Conservation (phyloP, 805 yeast species). For the Sugiyamaella americana region DNA sequence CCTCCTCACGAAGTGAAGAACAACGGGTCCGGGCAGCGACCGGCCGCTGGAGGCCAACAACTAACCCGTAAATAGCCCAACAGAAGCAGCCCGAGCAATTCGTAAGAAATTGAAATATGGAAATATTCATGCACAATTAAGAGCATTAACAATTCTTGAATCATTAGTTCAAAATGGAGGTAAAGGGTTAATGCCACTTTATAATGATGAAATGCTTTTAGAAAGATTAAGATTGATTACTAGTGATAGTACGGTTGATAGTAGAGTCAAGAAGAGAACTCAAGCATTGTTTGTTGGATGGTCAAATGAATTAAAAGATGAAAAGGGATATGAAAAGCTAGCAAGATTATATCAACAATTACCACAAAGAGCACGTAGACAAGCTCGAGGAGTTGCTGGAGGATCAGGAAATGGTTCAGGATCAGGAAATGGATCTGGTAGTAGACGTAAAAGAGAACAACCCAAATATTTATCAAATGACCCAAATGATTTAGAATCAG, state of each 20-base stretch:
- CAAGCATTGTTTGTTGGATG: slow-evolving; percentile 56
- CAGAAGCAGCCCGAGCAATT: slow-evolving; percentile 86
- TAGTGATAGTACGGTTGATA: slow-evolving; percentile 37
- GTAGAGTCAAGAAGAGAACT: slow-evolving; percentile 43
- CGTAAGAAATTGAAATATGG: slow-evolving; percentile 89
- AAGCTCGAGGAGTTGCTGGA: slow-evolving; percentile 18
- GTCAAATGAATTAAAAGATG: slow-evolving; percentile 51
- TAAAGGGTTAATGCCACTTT: slow-evolving; percentile 39
- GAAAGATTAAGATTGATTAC: slow-evolving; percentile 55
- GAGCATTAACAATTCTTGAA: slow-evolving; percentile 60
- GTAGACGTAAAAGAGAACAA: not conserved
- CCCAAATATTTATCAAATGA: slow-evolving; percentile 23
- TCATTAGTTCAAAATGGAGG: slow-evolving; percentile 54
- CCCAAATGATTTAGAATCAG: slow-evolving; percentile 16
- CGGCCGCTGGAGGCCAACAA: too few relatives aligned
- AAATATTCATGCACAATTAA: slow-evolving; percentile 50
- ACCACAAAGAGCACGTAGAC: slow-evolving; percentile 33
- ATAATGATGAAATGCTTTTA: slow-evolving; percentile 60
- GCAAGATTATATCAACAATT: slow-evolving; percentile 41
- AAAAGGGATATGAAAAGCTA: slow-evolving; percentile 44
- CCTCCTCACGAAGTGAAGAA: not conserved
- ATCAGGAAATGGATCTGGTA: too few relatives aligned
- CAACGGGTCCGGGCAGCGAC: too few relatives aligned
- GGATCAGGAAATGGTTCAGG: too few relatives aligned
- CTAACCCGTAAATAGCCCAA: slow-evolving; percentile 34